Conservation (phyloP, 257 asterid genomes). For the Solanum paucissectum region DNA sequence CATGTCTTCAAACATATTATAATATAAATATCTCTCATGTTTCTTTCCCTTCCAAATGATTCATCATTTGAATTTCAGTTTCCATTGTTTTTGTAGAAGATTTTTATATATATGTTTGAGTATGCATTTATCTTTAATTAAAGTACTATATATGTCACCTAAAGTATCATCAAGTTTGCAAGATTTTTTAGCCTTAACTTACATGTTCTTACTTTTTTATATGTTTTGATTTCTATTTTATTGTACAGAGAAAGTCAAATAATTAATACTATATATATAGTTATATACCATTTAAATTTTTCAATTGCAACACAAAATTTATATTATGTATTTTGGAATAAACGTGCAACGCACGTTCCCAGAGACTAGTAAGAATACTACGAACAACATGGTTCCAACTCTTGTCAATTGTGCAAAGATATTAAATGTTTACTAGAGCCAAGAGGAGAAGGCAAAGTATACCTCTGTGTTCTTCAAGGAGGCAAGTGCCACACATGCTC, state of each 20-base stretch:
- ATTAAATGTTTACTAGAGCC: not conserved
- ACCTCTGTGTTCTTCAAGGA: constrained; percentile 93
- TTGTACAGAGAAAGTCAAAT: not conserved
- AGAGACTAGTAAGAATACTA: not conserved
- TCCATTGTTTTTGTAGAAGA: not conserved
- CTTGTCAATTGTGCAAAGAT: not conserved
- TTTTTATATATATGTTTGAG: not conserved
- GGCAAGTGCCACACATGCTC: constrained; percentile 97
- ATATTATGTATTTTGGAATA: not conserved
- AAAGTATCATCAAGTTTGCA: not conserved
- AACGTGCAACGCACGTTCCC: not conserved
- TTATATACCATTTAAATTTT: not conserved
- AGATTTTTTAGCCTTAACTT: not conserved
- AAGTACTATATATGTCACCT: not conserved
- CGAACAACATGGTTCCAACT: not conserved
- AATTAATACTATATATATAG: too few species aligned
- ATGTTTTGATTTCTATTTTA: not conserved
- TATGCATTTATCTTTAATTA: not conserved
- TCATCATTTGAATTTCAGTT: not conserved
- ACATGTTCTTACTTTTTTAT: not conserved
- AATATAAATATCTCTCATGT: not conserved
- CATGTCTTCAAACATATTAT: not conserved
- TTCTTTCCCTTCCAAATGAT: not conserved
- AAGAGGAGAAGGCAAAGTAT: constrained; percentile 1
- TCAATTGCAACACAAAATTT: not conserved